Evolutionary conservation across 345 rosid species (phyloP), one percentile per base, ranked within the genome.

Genomic region (Gossypium rotundifolium): DNA sequence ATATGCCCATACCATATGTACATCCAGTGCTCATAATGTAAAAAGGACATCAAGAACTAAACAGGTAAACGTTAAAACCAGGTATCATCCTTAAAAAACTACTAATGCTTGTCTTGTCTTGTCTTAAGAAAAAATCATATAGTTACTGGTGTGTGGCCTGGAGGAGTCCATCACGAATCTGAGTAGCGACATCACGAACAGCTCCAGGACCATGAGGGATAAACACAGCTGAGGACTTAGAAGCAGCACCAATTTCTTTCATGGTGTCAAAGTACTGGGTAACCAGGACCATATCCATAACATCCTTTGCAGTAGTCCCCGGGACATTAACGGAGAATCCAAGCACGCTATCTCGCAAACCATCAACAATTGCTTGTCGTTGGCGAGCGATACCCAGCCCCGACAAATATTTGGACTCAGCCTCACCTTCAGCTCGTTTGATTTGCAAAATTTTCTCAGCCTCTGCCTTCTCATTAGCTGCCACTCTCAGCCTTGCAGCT

Each of bases 161-260:
- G 44, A 82, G 82, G 44, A 79, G 85, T 48, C 82, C 85, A 22
- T 79, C 80, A 16, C 84, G 82, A 54, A 79, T 81, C 80, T 79
- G 84, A n/a, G 85, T 64, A 11, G 85, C 85, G 1, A 82, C 78
- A 77, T 82, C 85, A 0, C 82, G 78, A 45, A 82, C 80, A 2
- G 85, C 82, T 46, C 85, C 85, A 55, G 85, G 85, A 68, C 82
- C 85, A 66, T 79, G 82, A 44, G 84, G 85, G 71, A 82, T 79
- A 69, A 82, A 82, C 45, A 79, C 85, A 38, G 85, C 78, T 14
- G 82, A 79, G 23, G 82, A 76, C 51, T 82, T 82, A 44, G 80
- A 82, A 38, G 84, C 61, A 68, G 84, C 80, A 8, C 84, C 84
- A 62, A 82, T 78, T 62, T 82, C 84, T 62, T 79, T 79, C 82